Base-by-base conservation (phyloP, 108 stramenopile genomes). In the Cyclotella distinguenda region DNA sequence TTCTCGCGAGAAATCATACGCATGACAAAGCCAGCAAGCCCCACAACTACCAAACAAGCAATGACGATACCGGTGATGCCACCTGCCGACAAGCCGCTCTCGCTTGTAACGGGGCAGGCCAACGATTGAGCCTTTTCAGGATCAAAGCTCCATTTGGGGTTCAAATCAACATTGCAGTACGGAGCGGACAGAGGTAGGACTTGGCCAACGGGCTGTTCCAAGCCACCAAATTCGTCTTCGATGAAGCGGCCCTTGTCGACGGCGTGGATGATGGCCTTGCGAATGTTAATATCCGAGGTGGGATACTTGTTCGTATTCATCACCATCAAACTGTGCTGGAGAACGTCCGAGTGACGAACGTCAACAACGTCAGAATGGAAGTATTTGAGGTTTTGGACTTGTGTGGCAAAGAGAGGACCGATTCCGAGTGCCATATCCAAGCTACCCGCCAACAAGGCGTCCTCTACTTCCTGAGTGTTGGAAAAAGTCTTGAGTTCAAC, bases 221-320 rank as follows among this genome's bases (percentile, higher is more conserved):
- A 32, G 21, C 79, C 84, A 3, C 39, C 68, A 42, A 89, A 72
- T 52, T 89, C 84, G 4, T 70, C 42, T 46, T 86, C 73, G 54
- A 86, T 19, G 61, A 89, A 74, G 3, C 58, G 10, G 1, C 54
- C 66, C 63, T 86, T 89, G 77, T 89, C 47, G 35, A 89, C 73
- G 10, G 80, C 88, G 55, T 86, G 85, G 32, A 83, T 86, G 50
- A 89, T 72, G n/a, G 84, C 66, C 22, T 75, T 48, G 18, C 88
- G 85, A 7, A 79, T 53, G 6, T 35, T 53, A 19, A 83, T 82
- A 63, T 83, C 80, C 58, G 84, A 50, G 3, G 65, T 67, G 12
- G 84, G 87, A 1, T 69, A 34, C 46, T 66, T 72, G 51, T 62
- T 68, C 9, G 68, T 51, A 58, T 85, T 89, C 22, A 86, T 38